Base-by-base conservation (phyloP, 2,329 filamentous ascomycete genomes). In the Fusarium domesticum region DNA sequence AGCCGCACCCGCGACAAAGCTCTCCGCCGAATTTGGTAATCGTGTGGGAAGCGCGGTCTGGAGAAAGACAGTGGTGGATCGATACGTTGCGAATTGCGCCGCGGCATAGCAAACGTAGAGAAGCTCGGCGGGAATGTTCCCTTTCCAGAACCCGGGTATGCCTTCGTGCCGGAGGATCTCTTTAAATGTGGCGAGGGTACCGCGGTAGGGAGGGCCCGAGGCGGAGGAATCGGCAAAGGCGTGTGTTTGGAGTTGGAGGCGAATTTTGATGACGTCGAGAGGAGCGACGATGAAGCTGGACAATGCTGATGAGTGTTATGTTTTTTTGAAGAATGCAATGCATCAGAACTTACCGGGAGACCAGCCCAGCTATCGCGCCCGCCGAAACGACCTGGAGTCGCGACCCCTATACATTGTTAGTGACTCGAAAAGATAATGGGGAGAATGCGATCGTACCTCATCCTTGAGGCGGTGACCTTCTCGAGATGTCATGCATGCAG, bases 231-330 rank as follows among this genome's bases (percentile, higher is more conserved):
- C 85, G 58, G 85, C 85, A 48, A 88, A 80, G 37, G 89, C 90
- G 71, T 95, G 87, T 35, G 87, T 81, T 68, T 97, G 93, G 15
- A 98, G 83, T 67, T 98, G 93, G 35, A 97, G 84, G 36, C 93
- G 88, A 70, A 98, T 98, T 75, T 98, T 97, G 71, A 97, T 83
- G 51, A 98, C 93, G 68, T 98, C 93, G 56, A 98, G 86, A 41
- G 93, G 93, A 15, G 93, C 89, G 64, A 97, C 85, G 63, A 93
- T 81, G 74, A 98, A 97, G 65, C 88, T 90, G 57, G 25, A 39
- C 6, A 12, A 17, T 37, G 2, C 37, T 37, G 18, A 18, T 50
- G 61, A 45, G 61, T 49, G 43, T 5, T 28, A 42, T 6, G 34
- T 7, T 6, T 37, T 17, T 28, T 33, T 19, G 17, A 33, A 25